Evolutionary conservation across 352 stramenopile species (phyloP).

Genomic region (Elongisporangium undulatum): DNA sequence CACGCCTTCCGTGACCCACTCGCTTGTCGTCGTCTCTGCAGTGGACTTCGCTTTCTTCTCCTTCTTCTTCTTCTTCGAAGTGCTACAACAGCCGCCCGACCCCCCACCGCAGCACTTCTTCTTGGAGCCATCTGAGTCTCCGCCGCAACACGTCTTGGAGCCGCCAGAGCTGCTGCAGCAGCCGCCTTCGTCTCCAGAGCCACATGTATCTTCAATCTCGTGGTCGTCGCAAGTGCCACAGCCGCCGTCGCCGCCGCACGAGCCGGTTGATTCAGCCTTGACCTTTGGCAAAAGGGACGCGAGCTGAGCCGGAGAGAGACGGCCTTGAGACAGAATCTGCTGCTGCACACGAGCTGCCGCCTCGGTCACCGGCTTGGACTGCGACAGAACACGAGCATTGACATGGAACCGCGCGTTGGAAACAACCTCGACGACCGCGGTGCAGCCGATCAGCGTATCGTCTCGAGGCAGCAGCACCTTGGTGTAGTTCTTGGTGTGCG

Average conservation of each 20-base stretch:
- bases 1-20: neutral
- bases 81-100: constrained; percentile 2
- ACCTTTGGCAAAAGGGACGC: constrained; percentile 23
- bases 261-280: constrained; percentile 16
- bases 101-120: constrained; percentile 12
- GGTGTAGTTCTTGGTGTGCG: constrained; percentile 91
- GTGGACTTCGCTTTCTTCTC: constrained; percentile 11
- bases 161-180: constrained; percentile 11
- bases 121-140: constrained; percentile 3
- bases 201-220: constrained; percentile 15
- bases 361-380: constrained; percentile 43
- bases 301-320: constrained; percentile 22
- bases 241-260: constrained; percentile 21
- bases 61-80: constrained; percentile 29
- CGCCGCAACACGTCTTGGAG: constrained; percentile 12
- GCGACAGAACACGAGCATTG: constrained; percentile 51
- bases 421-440: constrained; percentile 54
- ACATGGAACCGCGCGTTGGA: constrained; percentile 71
- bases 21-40: constrained; percentile 9
- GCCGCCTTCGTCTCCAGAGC: constrained; percentile 16
- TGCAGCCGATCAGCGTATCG: constrained; percentile 70
- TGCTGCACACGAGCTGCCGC: constrained; percentile 46
- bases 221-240: constrained; percentile 14
- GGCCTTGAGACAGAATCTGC: constrained; percentile 37
- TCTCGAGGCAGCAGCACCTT: constrained; percentile 85